Conservation (phyloP, 768 basidiomycete species). For the Kwoniella pini region DNA sequence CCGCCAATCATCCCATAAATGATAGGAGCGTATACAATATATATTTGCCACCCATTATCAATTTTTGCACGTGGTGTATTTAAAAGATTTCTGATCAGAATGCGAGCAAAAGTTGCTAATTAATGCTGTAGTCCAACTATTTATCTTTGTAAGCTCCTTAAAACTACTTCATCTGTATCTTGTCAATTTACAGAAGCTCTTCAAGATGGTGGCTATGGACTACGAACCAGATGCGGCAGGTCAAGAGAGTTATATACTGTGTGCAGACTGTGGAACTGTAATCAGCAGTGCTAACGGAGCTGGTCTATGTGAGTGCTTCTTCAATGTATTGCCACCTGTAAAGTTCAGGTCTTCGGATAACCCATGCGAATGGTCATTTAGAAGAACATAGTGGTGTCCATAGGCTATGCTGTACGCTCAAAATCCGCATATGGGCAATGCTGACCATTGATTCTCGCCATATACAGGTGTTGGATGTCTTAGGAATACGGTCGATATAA, state of each 20-base stretch:
- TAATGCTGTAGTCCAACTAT: too few relatives aligned
- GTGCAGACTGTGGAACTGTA: conserved; percentile 54
- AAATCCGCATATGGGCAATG: too few relatives aligned
- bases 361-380: too few relatives aligned
- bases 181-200: conserved; percentile 23
- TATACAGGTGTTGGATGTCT: conserved; percentile 52
- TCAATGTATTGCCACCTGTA: too few relatives aligned
- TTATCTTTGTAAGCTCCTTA: neutral
- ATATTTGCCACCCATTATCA: neutral
- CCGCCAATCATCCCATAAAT: neutral
- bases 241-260: conserved; percentile 51
- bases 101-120: neutral
- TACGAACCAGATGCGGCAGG: conserved; percentile 47
- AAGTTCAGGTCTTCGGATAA: too few relatives aligned
- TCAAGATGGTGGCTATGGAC: conserved; percentile 50
- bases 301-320: conserved; percentile 53
- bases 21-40: neutral
- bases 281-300: conserved; percentile 50
- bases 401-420: too few relatives aligned
- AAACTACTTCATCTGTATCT: neutral
- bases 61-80: neutral
- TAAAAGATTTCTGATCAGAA: neutral
- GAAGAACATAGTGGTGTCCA: too few relatives aligned
- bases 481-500: conserved; percentile 80
- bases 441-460: neutral